A percentile compares a stretch with the other conserved stretches of the same genome.
phyloP scores from a whole-genome alignment of 371 early-diverging fungal species.

The Entomophthora muscae region DNA sequence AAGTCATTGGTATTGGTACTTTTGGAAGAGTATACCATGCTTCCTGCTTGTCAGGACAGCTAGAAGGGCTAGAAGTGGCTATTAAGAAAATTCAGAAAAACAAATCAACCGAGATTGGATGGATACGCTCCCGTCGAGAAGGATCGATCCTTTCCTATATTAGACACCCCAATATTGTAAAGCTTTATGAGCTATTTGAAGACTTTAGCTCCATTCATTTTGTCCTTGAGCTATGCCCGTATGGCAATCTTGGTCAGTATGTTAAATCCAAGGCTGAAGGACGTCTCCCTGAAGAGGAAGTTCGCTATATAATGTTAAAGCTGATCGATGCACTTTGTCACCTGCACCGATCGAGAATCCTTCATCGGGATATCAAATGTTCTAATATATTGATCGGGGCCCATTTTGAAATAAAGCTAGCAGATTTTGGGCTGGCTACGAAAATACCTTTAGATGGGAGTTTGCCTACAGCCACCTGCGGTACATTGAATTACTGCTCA shows the following conservation, averaged over 20 bases:
- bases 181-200: not conserved
- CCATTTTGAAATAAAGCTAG: not conserved
- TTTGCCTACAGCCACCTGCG: not conserved
- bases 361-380: conserved; percentile 97
- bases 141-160: not conserved
- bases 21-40: not conserved
- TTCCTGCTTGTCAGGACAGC: not conserved
- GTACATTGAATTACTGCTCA: conserved; percentile 5
- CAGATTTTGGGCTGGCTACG: not conserved
- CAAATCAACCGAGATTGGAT: not conserved
- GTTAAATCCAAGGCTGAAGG: conserved; percentile 18
- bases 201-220: not conserved
- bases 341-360: conserved; percentile 67
- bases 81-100: not conserved
- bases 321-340: conserved; percentile 76
- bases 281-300: conserved; percentile 23
- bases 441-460: not conserved
- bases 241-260: not conserved
- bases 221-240: not conserved
- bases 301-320: conserved; percentile 51
- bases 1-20: not conserved
- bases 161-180: not conserved
- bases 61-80: not conserved
- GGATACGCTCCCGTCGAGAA: not conserved
- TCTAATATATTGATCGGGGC: conserved; percentile 61